Evolutionary conservation across 2,329 filamentous ascomycete species (phyloP), one percentile per base, ranked within the genome.

Genomic region (Curvularia sp.): DNA sequence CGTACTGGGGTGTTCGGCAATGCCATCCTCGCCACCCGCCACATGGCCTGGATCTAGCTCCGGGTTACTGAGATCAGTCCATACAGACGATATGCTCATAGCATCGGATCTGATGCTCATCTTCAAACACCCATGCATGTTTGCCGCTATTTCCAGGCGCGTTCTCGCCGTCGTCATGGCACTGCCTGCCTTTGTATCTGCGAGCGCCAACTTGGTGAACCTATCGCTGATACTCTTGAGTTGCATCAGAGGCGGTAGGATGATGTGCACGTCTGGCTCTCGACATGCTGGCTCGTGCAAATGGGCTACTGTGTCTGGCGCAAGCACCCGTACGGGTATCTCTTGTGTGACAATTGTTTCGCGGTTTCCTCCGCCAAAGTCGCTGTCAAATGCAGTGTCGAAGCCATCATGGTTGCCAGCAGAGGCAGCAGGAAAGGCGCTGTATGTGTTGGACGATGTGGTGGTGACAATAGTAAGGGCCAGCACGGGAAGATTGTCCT

Each of bases 341-440:
- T 98, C 93, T 74, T 99, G 95, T 0, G 93, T 97, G 71, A 99
- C 90, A 68, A 96, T 85, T 62, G 95, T 96, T 76, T 97, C 93
- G 67, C 92, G 89, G 71, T 94, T 91, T 43, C 83, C 66, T 74
- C 85, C 65, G 18, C 66, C 67, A 24, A 71, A 65, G 1, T 67
- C 51, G 42, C 68, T 61, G 58, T 73, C 63, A 55, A 73, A 66
- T 5, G 66, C 52, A 8, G 68, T 58, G 41, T 72, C 69, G 44
- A 66, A 69, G n/a, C 59, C 68, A 44, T 74, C 68, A 15, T 72
- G 65, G 52, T 68, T 68, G 55, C 63, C 66, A 9, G 64, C 57
- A 7, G 62, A 55, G 7, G 66, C 50, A 1, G 76, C 73, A 18
- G 70, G 68, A 42, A 70, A 78, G 57, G 68, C 71, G 60, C 70